phyloP scores from a whole-genome alignment of 164 flowering plant genomes.

The Stephania cephalantha region DNA sequence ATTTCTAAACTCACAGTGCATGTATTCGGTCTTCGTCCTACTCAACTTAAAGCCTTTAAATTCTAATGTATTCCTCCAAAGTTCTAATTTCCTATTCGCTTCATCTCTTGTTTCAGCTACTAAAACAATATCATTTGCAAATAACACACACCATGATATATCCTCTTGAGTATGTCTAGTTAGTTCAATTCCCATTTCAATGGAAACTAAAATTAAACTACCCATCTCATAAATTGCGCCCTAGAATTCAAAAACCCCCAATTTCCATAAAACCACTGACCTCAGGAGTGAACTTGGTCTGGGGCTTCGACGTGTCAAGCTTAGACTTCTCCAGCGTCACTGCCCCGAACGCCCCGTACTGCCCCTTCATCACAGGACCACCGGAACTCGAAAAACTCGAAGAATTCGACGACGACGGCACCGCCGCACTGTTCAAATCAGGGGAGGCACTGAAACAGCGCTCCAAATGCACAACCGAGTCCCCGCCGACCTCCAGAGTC shows the following conservation, averaged over 20 bases:
- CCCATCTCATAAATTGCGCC: neutral
- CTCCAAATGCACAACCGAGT: neutral
- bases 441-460: neutral
- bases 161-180: no score
- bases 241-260: neutral
- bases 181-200: neutral
- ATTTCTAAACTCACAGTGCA: no score
- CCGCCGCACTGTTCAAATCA: neutral
- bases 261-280: constrained; percentile 23
- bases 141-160: no score
- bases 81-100: no score
- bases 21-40: no score
- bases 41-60: no score
- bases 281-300: constrained; percentile 54
- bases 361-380: constrained; percentile 52
- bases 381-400: neutral
- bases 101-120: no score
- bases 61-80: no score
- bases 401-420: no score
- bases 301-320: constrained; percentile 60
- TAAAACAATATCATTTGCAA: no score
- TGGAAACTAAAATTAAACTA: neutral
- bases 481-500: constrained; percentile 26
- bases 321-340: constrained; percentile 83
- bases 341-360: constrained; percentile 63